phyloP scores from a whole-genome alignment of 352 stramenopile genomes.

The Globisporangium abappressorium region DNA sequence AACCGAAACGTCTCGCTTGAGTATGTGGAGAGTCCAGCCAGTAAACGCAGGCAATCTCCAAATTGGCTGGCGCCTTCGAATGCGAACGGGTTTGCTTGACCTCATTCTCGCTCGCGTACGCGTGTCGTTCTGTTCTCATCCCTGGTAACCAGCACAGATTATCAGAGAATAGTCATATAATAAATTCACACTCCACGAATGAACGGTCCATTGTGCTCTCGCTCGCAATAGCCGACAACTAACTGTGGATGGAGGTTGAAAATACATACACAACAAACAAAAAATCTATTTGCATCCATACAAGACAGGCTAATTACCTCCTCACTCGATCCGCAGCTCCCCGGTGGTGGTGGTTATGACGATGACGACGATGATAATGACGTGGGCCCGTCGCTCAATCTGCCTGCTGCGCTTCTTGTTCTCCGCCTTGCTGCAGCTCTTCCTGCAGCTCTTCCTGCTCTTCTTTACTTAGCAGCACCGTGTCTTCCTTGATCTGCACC shows the following conservation, averaged over 20 bases:
- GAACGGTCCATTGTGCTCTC: not conserved
- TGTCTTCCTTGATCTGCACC: slow-evolving; percentile 52
- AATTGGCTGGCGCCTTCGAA: not conserved
- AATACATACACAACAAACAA: not conserved
- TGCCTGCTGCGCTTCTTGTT: slow-evolving; percentile 4
- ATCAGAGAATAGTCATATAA: not conserved
- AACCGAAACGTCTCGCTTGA: slow-evolving; percentile 9
- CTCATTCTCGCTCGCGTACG: not conserved
- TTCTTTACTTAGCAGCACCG: slow-evolving; percentile 47
- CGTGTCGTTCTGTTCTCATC: not conserved
- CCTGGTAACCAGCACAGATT: not conserved
- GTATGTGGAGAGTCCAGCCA: not conserved
- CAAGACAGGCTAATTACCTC: not conserved
- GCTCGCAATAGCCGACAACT: not conserved
- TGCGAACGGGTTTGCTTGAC: not conserved
- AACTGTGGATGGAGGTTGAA: not conserved
- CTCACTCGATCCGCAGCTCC: not conserved
- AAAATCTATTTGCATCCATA: slow-evolving; percentile 11
- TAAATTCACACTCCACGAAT: not conserved
- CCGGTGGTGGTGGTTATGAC: not conserved
- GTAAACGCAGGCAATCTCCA: not conserved
- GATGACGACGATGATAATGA: not conserved
- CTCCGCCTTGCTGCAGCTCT: slow-evolving; percentile 10
- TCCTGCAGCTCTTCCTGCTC: slow-evolving; percentile 28
- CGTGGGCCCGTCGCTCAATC: not conserved